A percentile compares a stretch with the other conserved stretches of the same genome.
These are phyloP conservation scores for peach (Prunus persica) DNA, from an alignment of 306 rosid species.

Conservation along the genomic window Prunus_persica_NCBIv2 NC_034014.1:29458001-29458500, in stretches of 20 bases:
- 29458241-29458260: slow-evolving; percentile 44
- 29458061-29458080: not conserved
- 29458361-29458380: slow-evolving; percentile 1
- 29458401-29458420: slow-evolving; percentile 18
- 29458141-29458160: slow-evolving; percentile 77
- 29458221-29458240: slow-evolving; percentile 44
- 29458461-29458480: slow-evolving; percentile 13
- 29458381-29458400: too few relatives aligned
- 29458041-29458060: not conserved
- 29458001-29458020: slow-evolving; percentile 9
- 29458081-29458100: slow-evolving; percentile 36
- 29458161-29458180: slow-evolving; percentile 71
- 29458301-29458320: not conserved
- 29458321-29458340: slow-evolving; percentile 20
- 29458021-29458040: not conserved
- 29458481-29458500: slow-evolving; percentile 7
- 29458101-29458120: slow-evolving; percentile 17
- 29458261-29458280: slow-evolving; percentile 67
- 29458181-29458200: slow-evolving; percentile 82
- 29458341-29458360: slow-evolving; percentile 17
- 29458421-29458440: not conserved
- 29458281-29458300: slow-evolving; percentile 4
- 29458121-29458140: slow-evolving; percentile 31
- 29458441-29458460: slow-evolving; percentile 3
- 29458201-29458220: slow-evolving; percentile 76